Evolutionary conservation across 208 protist species (phyloP).

Genomic region (Trypanosoma brucei): DNA sequence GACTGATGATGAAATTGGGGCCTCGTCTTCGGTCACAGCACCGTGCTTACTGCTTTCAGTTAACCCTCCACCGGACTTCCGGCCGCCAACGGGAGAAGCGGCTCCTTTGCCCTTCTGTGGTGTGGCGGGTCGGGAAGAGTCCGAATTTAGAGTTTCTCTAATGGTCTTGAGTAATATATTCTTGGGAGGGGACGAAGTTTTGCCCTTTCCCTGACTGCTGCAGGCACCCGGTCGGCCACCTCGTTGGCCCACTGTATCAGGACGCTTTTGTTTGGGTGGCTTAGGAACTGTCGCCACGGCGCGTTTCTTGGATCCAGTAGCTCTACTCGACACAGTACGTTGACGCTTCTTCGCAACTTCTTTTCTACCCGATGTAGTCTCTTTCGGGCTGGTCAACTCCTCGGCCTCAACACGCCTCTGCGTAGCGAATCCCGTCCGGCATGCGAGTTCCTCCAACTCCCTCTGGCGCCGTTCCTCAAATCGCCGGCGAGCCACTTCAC

Average conservation of each 20-base stretch:
- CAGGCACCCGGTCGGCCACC: too few species aligned
- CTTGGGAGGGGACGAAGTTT: background rate
- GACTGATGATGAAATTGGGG: too few species aligned
- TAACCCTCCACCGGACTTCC: too few species aligned
- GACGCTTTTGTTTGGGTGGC: too few species aligned
- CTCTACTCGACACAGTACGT: background rate
- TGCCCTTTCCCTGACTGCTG: background rate
- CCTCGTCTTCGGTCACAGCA: too few species aligned
- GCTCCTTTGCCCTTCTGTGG: background rate
- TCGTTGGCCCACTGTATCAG: too few species aligned
- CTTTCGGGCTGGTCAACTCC: constrained; percentile 13
- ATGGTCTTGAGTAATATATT: background rate
- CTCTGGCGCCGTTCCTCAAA: constrained; percentile 59
- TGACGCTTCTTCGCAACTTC: background rate
- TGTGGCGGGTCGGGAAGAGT: background rate
- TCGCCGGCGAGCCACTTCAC: constrained; percentile 34
- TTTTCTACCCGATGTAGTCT: background rate
- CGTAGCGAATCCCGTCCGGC: constrained; percentile 32
- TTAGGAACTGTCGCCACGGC: background rate
- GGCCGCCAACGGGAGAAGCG: background rate
- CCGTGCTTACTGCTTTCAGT: too few species aligned
- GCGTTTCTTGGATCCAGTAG: background rate
- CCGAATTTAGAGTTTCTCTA: background rate
- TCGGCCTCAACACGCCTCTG: constrained; percentile 27
- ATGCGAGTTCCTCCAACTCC: constrained; percentile 51